Conservation (phyloP, 257 asterid genomes). For the Gentiana straminea region DNA sequence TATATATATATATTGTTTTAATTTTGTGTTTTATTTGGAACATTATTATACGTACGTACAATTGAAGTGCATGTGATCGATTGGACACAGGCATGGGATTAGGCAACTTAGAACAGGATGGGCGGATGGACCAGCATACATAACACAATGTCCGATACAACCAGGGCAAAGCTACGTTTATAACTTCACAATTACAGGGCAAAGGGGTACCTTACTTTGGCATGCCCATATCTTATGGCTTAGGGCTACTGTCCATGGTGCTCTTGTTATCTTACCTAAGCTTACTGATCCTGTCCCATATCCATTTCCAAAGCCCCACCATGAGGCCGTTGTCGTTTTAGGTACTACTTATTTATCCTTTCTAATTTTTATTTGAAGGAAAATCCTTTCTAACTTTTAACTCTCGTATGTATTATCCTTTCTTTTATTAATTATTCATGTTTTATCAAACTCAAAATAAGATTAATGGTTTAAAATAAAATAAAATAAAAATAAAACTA, state of each 20-base stretch:
- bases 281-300: conserved; percentile 79
- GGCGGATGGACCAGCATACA: conserved; percentile 95
- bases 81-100: conserved; percentile 61
- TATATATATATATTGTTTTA: too few species aligned
- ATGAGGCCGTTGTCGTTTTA: conserved; percentile 54
- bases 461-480: too few species aligned
- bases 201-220: conserved; percentile 85
- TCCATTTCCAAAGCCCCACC: conserved; percentile 57
- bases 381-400: too few species aligned
- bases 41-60: too few species aligned
- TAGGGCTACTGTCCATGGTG: conserved; percentile 81
- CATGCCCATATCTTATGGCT: conserved; percentile 89
- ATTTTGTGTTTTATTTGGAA: too few species aligned
- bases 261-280: conserved; percentile 73
- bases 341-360: conserved; percentile 20
- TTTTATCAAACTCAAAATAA: too few species aligned
- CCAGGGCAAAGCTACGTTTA: conserved; percentile 64
- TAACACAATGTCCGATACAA: conserved; percentile 86
- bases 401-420: too few species aligned
- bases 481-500: background rate
- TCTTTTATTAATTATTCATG: too few species aligned
- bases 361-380: too few species aligned
- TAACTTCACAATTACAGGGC: conserved; percentile 82
- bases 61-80: background rate
- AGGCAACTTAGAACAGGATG: conserved; percentile 81